A percentile compares a stretch with the other conserved stretches of the same genome.
Evolutionary conservation across 1,284 basidiomycete species (phyloP).

Genomic region (Tilletia indica): DNA sequence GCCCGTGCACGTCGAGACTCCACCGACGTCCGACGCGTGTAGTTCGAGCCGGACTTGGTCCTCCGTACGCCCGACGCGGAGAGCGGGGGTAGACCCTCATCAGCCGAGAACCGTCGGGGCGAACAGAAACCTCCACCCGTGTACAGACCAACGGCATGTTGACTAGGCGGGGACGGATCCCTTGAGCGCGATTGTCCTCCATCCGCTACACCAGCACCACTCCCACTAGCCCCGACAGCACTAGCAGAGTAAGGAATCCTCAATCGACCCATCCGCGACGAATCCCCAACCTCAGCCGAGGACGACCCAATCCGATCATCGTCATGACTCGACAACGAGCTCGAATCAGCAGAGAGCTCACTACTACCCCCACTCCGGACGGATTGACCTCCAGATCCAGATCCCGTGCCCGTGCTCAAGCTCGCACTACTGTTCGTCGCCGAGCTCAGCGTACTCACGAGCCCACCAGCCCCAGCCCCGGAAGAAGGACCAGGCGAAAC

Average conservation of each 20-base stretch:
- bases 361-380: background rate
- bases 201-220: background rate
- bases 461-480: background rate
- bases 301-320: background rate
- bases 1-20: background rate
- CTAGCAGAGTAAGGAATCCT: background rate
- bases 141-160: slow-evolving; percentile 44
- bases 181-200: slow-evolving; percentile 27
- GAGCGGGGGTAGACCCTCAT: background rate
- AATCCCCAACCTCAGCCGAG: background rate
- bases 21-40: background rate
- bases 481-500: background rate
- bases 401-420: background rate
- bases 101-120: background rate
- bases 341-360: slow-evolving; percentile 1
- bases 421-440: slow-evolving; percentile 13
- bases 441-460: background rate
- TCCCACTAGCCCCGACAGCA: slow-evolving; percentile 18
- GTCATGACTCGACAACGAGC: slow-evolving; percentile 15
- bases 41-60: slow-evolving; percentile 12
- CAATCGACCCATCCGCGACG: background rate
- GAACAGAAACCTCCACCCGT: slow-evolving; percentile 12
- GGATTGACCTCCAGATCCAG: background rate
- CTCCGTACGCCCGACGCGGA: background rate
- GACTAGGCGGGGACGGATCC: slow-evolving; percentile 27